phyloP scores from a whole-genome alignment of 2,329 filamentous ascomycete species.

The Penicillium verrucosum region DNA sequence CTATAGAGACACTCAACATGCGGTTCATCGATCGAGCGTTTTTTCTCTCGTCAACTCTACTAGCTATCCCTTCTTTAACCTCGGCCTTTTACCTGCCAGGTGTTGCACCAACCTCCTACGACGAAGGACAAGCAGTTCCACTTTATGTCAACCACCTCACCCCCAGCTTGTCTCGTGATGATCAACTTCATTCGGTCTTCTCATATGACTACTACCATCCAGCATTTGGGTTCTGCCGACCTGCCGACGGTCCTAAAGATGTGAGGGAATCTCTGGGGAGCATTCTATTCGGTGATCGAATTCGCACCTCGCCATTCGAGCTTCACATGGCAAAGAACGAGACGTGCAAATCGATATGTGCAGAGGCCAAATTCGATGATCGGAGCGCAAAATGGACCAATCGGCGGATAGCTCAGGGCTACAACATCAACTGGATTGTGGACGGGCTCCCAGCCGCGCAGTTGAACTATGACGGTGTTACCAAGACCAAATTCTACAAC shows the following conservation, averaged over 20 bases:
- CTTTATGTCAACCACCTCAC: slow-evolving; percentile 91
- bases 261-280: slow-evolving; percentile 88
- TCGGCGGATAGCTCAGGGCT: slow-evolving; percentile 74
- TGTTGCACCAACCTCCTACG: slow-evolving; percentile 90
- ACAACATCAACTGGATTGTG: slow-evolving; percentile 92
- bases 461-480: slow-evolving; percentile 70
- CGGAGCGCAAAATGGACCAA: slow-evolving; percentile 76
- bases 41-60: slow-evolving; percentile 31
- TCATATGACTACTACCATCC: slow-evolving; percentile 95
- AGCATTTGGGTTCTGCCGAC: slow-evolving; percentile 82
- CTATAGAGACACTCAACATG: slow-evolving; percentile 31
- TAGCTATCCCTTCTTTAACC: slow-evolving; percentile 34
- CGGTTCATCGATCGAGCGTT: slow-evolving; percentile 31
- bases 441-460: slow-evolving; percentile 92
- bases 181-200: slow-evolving; percentile 84
- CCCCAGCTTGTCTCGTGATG: slow-evolving; percentile 74
- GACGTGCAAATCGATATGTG: slow-evolving; percentile 78
- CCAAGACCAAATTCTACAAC: slow-evolving; percentile 78
- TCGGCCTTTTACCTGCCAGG: slow-evolving; percentile 93
- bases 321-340: slow-evolving; percentile 83
- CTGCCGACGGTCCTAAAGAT: slow-evolving; percentile 70
- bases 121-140: slow-evolving; percentile 72
- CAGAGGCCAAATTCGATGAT: slow-evolving; percentile 61
- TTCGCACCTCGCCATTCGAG: slow-evolving; percentile 93
- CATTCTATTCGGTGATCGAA: slow-evolving; percentile 95